Evolutionary conservation across 257 asterid species (phyloP).

Genomic region (Solanum sitiens): DNA sequence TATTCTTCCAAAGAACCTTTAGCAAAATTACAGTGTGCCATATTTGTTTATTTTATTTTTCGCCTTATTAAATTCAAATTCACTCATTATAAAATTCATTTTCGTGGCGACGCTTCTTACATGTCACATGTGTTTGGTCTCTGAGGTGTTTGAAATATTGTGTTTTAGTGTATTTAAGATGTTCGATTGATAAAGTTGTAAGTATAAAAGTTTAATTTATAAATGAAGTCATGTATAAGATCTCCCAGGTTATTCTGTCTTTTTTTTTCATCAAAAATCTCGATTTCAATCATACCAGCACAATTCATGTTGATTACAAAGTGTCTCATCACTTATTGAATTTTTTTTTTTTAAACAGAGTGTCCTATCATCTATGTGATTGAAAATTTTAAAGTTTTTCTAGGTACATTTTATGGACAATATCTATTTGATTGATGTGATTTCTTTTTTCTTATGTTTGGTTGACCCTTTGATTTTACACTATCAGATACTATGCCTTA

Average conservation of each 20-base stretch:
- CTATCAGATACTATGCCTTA: not conserved
- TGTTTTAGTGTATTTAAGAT: too few relatives aligned
- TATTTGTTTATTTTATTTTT: not conserved
- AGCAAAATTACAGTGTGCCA: not conserved
- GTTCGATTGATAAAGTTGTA: too few relatives aligned
- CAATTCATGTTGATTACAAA: not conserved
- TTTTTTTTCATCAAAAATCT: too few relatives aligned
- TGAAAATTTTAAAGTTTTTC: not conserved
- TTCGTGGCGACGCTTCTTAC: too few relatives aligned
- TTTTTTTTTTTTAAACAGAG: not conserved
- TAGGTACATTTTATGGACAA: not conserved
- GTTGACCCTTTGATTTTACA: not conserved
- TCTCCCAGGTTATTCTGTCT: too few relatives aligned
- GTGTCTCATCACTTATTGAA: not conserved
- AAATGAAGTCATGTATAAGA: too few relatives aligned
- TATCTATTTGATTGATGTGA: not conserved
- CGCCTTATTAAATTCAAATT: not conserved
- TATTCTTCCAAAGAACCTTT: not conserved
- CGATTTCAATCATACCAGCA: not conserved
- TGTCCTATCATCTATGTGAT: not conserved
- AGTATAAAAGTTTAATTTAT: too few relatives aligned
- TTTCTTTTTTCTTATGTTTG: not conserved
- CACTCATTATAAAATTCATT: not conserved
- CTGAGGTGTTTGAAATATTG: not conserved
- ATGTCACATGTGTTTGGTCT: not conserved